Conservation (phyloP, 2,329 filamentous ascomycete species). For the Penicillium frequentans region DNA sequence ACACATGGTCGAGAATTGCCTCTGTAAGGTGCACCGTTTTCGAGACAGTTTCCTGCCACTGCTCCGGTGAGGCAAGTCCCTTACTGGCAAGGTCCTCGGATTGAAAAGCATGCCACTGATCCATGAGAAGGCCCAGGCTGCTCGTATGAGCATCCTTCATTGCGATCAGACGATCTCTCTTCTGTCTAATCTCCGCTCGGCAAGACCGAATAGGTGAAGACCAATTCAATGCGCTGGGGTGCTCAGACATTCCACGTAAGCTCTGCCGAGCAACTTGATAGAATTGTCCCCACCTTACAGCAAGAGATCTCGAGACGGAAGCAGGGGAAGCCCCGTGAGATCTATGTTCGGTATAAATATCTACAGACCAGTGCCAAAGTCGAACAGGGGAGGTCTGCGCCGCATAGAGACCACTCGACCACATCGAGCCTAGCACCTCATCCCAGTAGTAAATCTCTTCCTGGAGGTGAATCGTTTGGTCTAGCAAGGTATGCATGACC, state of each 20-base stretch:
- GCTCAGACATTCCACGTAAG: slow-evolving; percentile 69
- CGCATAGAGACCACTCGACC: slow-evolving; percentile 78
- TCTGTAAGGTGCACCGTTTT: slow-evolving; percentile 84
- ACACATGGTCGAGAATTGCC: slow-evolving; percentile 73
- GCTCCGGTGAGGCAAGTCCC: slow-evolving; percentile 42
- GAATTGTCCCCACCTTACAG: slow-evolving; percentile 60
- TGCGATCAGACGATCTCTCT: slow-evolving; percentile 69
- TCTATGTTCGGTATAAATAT: slow-evolving; percentile 55
- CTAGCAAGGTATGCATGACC: slow-evolving; percentile 72
- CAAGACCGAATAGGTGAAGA: slow-evolving; percentile 76
- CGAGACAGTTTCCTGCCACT: slow-evolving; percentile 74
- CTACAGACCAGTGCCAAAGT: slow-evolving; percentile 69
- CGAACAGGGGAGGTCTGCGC: slow-evolving; percentile 80
- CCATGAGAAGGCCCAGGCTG: slow-evolving; percentile 81
- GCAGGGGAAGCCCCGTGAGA: slow-evolving; percentile 18
- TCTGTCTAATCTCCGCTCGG: slow-evolving; percentile 71
- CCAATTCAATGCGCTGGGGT: slow-evolving; percentile 68
- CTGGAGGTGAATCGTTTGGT: slow-evolving; percentile 78
- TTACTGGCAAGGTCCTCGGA: slow-evolving; percentile 56
- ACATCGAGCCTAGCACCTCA: slow-evolving; percentile 75
- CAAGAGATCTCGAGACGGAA: slow-evolving; percentile 28
- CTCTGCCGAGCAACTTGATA: slow-evolving; percentile 78
- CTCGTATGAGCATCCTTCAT: slow-evolving; percentile 80
- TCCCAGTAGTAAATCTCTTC: slow-evolving; percentile 97
- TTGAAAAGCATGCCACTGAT: slow-evolving; percentile 74